A percentile compares a stretch with the other conserved stretches of the same genome.
phyloP scores from a whole-genome alignment of 495 filamentous ascomycete species.

The Penicillium crystallinum region DNA sequence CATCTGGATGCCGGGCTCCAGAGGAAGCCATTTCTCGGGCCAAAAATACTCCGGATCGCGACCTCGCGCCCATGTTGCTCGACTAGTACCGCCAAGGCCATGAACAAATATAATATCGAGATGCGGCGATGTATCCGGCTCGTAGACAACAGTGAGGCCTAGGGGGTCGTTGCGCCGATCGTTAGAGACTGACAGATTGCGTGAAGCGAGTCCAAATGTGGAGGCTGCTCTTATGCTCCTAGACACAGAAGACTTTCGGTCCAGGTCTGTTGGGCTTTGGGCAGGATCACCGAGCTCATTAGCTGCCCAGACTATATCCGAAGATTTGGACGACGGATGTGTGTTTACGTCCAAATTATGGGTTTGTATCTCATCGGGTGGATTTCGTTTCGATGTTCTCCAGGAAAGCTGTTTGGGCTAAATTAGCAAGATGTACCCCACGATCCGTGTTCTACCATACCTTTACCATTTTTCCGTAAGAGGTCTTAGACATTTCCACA shows the following conservation, averaged over 20 bases:
- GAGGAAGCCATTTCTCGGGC: constrained; percentile 3
- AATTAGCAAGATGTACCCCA: not conserved
- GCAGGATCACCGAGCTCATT: not conserved
- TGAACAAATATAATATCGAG: constrained; percentile 7
- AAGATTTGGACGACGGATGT: not conserved
- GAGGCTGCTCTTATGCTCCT: not conserved
- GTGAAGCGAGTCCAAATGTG: not conserved
- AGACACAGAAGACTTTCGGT: not conserved
- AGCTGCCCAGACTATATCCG: not conserved
- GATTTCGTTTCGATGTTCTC: not conserved
- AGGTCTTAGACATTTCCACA: not conserved
- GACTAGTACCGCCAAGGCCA: constrained; percentile 2
- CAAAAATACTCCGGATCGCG: constrained; percentile 2
- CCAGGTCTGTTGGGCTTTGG: not conserved
- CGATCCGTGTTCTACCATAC: not conserved
- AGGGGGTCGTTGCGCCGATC: constrained; percentile 1
- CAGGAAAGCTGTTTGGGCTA: not conserved
- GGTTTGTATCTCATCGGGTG: not conserved
- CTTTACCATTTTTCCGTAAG: not conserved
- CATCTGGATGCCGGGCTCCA: not conserved
- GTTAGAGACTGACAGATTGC: not conserved
- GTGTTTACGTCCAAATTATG: not conserved
- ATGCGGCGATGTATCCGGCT: not conserved
- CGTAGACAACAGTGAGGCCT: constrained; percentile 1
- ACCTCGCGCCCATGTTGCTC: not conserved